A percentile compares a stretch with the other conserved stretches of the same genome.
These are phyloP conservation scores for Micromonas pusilla DNA, from an alignment of 139 green algal genomes.

Conservation along the genomic window DNA sequence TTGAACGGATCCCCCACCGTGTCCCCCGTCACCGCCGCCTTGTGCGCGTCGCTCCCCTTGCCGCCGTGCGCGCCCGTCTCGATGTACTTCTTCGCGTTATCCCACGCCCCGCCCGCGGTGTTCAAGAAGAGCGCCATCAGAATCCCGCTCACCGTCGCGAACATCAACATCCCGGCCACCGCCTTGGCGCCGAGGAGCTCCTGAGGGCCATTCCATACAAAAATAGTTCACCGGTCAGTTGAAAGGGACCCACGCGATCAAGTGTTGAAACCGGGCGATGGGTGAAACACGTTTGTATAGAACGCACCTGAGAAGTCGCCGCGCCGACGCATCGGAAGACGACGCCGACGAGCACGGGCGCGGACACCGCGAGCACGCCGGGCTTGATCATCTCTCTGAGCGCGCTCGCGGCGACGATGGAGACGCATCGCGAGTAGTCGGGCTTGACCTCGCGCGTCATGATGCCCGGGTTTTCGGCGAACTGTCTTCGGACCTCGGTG, in stretches of 20 bases:
- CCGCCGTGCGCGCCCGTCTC: slow-evolving; percentile 51
- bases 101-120: slow-evolving; percentile 57
- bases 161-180: slow-evolving; percentile 54
- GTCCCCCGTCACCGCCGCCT: slow-evolving; percentile 59
- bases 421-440: slow-evolving; percentile 56
- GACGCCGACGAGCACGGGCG: slow-evolving; percentile 43
- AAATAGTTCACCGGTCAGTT: too few relatives aligned
- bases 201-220: too few relatives aligned
- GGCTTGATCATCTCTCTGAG: slow-evolving; percentile 61
- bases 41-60: slow-evolving; percentile 57
- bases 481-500: slow-evolving; percentile 43
- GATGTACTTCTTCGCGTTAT: slow-evolving; percentile 69
- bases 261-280: too few relatives aligned
- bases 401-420: slow-evolving; percentile 45
- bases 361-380: slow-evolving; percentile 45
- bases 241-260: too few relatives aligned
- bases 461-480: slow-evolving; percentile 48
- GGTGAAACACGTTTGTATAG: too few relatives aligned
- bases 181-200: slow-evolving; percentile 42
- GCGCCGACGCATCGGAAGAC: slow-evolving; percentile 42
- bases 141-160: slow-evolving; percentile 54
- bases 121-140: slow-evolving; percentile 49
- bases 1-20: slow-evolving; percentile 58
- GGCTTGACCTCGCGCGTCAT: slow-evolving; percentile 50
- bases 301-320: too few relatives aligned